Evolutionary conservation across 1,284 basidiomycete genomes (phyloP), one percentile per base, ranked within the genome.

Genomic region (Ustilago bromivora): DNA sequence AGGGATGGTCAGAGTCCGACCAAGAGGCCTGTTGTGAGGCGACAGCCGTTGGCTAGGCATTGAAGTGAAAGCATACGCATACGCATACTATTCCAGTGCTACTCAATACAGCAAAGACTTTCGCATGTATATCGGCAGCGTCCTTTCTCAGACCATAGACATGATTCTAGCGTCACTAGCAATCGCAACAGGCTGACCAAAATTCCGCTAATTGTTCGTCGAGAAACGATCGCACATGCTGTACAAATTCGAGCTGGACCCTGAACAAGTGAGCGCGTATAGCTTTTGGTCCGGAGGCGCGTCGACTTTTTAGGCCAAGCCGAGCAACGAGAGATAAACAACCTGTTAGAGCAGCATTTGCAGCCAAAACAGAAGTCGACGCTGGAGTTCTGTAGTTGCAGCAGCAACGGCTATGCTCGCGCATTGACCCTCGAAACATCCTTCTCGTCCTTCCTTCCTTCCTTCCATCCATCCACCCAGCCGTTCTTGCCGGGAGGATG

Each of bases 1-100:
- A 55, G 71, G 35, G 67, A 78, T 23, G 67, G 68, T 57, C 71
- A 78, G 54, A 75, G 71, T 55, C 76, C 76, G 0, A 71, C 67
- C 0, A 78, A 78, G 49, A 53, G 76, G 17, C 71, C 72, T 4
- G 62, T 71, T 2, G 76, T 75, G 13, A 60, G 76, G 23, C 58
- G 72, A 41, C 76, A 78, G 57, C 76, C 76, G 5, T 43, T 74
- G 43, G 72, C 71, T 2, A 53, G 71, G 49, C 56, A 65, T 4
- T 75, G 49, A 66, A 41, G 11, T 12, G 6, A 41, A 6, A 11
- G 40, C 9, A 41, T 15, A 6, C 8, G 15, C 12, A 41, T 41
- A 15, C 12, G 1, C 2, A 2, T 15, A 7, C 17, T 15, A 41
- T 15, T 6, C 17, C 40, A 41, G 40, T 17, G 17, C 17, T 15